phyloP scores from a whole-genome alignment of 495 filamentous ascomycete genomes.

The Tetracladium marchalianum region DNA sequence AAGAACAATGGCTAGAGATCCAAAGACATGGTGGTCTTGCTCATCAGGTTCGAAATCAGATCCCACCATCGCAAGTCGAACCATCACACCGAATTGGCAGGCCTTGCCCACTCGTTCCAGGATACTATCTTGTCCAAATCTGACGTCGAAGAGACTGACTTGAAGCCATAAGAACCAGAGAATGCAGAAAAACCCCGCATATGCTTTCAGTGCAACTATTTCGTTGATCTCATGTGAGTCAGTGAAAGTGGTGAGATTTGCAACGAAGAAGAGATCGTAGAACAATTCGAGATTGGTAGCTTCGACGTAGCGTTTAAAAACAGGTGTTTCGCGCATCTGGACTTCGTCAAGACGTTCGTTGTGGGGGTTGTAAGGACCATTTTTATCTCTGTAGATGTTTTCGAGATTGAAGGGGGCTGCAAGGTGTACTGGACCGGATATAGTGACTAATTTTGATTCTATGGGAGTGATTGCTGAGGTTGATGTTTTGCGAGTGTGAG shows the following conservation, averaged over 20 bases:
- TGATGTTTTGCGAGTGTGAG: too few species aligned
- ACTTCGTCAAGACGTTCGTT: background rate
- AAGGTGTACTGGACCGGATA: too few species aligned
- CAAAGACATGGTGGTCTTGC: background rate
- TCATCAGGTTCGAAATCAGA: conserved; percentile 36
- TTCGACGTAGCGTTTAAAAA: conserved; percentile 28
- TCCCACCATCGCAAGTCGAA: conserved; percentile 53
- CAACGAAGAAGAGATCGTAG: conserved; percentile 55
- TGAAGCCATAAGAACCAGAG: conserved; percentile 69
- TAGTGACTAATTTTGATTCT: too few species aligned
- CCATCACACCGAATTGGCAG: conserved; percentile 52
- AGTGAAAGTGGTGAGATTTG: conserved; percentile 52
- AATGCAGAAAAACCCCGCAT: conserved; percentile 21
- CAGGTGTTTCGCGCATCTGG: conserved; percentile 1
- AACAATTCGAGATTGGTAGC: conserved; percentile 45
- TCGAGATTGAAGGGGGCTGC: too few species aligned
- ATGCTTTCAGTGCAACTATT: background rate
- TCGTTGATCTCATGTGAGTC: conserved; percentile 41
- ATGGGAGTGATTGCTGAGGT: too few species aligned
- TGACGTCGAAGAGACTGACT: conserved; percentile 57
- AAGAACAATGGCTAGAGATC: background rate
- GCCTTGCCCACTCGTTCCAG: conserved; percentile 56
- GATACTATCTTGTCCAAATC: conserved; percentile 57
- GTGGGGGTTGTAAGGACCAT: background rate
- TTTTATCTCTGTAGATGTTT: too few species aligned